phyloP scores from a whole-genome alignment of 2,329 filamentous ascomycete species.

The Colletotrichum siamense region DNA sequence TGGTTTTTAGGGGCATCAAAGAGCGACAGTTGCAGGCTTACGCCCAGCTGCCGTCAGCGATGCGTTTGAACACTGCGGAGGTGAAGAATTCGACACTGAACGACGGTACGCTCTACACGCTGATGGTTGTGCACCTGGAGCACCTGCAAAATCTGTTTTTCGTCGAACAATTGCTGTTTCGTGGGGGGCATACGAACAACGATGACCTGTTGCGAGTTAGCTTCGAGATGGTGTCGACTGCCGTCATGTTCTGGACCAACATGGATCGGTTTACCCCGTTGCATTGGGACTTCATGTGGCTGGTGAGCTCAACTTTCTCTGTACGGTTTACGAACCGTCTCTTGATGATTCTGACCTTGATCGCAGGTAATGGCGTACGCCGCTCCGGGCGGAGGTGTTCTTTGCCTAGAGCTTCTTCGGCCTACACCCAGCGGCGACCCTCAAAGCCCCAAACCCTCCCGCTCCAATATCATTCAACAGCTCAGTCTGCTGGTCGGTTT shows the following conservation, averaged over 20 bases:
- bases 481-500: constrained; percentile 41
- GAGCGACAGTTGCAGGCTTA: neutral
- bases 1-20: neutral
- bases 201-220: constrained; percentile 32
- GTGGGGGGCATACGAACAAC: neutral
- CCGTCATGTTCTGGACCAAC: constrained; percentile 53
- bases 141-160: neutral
- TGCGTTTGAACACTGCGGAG: neutral
- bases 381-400: neutral
- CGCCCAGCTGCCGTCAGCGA: neutral
- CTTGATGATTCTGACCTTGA: neutral
- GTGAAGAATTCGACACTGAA: neutral
- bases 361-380: neutral
- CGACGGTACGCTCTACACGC: neutral
- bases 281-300: neutral
- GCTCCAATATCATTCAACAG: neutral
- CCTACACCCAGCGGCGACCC: neutral
- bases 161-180: neutral
- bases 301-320: neutral
- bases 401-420: neutral
- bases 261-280: constrained; percentile 44
- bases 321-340: rapidly evolving
- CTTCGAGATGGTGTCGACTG: constrained; percentile 51
- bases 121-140: neutral
- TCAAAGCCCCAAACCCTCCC: neutral